Conservation (phyloP, 2,329 filamentous ascomycete genomes). For the Herpotrichia juniperi region DNA sequence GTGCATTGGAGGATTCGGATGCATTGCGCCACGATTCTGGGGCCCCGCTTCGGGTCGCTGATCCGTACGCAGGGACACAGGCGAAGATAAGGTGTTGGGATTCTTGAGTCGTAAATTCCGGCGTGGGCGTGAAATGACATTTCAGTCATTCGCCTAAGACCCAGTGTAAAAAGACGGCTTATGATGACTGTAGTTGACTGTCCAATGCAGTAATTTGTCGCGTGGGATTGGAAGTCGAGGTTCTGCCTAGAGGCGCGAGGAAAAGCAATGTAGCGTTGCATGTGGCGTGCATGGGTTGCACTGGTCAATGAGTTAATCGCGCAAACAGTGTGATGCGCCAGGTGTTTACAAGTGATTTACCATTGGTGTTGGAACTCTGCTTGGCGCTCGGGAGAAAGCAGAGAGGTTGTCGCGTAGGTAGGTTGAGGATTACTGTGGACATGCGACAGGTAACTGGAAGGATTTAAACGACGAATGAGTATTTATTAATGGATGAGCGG, state of each 20-base stretch:
- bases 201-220: no score
- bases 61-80: no score
- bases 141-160: no score
- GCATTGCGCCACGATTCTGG: neutral
- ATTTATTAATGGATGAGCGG: neutral
- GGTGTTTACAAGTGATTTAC: neutral
- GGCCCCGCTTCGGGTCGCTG: neutral
- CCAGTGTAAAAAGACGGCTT: no score
- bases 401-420: neutral
- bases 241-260: neutral
- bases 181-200: no score
- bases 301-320: neutral
- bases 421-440: neutral
- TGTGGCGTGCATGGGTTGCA: neutral
- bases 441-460: neutral
- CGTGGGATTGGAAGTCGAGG: no score
- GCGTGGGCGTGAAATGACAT: no score
- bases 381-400: conserved; percentile 6
- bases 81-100: no score
- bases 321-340: neutral
- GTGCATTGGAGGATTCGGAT: neutral
- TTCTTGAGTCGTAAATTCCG: no score
- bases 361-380: neutral
- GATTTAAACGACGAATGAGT: neutral
- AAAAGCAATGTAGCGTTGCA: neutral